Evolutionary conservation across 1,284 basidiomycete genomes (phyloP).

Genomic region (Pterulicium gracile): DNA sequence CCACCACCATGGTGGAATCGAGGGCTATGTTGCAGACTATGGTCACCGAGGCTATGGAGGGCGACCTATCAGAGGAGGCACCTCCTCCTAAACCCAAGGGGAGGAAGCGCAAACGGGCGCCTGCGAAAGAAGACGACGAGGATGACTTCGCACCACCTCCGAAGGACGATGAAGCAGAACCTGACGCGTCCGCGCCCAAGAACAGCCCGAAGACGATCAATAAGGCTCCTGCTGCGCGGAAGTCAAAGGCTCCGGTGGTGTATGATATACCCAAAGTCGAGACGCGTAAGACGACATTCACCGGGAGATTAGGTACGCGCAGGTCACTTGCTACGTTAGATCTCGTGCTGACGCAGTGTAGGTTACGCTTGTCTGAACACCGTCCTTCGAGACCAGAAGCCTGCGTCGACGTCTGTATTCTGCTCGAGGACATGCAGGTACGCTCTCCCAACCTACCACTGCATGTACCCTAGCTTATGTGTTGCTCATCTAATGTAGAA

Average conservation of each 20-base stretch:
- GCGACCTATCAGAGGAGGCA: background rate
- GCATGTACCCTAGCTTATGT: constrained; percentile 15
- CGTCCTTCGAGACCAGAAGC: constrained; percentile 60
- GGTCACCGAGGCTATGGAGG: background rate
- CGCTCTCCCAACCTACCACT: constrained; percentile 5
- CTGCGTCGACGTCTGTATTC: constrained; percentile 52
- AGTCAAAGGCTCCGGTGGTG: constrained; percentile 14
- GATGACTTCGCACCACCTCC: background rate
- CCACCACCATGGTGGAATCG: too few relatives aligned
- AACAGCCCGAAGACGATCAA: background rate
- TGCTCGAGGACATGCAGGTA: constrained; percentile 63
- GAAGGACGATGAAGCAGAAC: background rate
- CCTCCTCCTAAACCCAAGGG: background rate
- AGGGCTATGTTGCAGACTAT: background rate
- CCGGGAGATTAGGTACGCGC: constrained; percentile 57
- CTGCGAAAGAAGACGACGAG: background rate
- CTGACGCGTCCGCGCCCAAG: background rate
- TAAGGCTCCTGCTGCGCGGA: background rate
- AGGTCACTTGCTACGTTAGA: too few relatives aligned
- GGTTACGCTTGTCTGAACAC: constrained; percentile 83
- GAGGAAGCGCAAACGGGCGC: background rate
- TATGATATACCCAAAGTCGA: constrained; percentile 67
- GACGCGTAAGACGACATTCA: constrained; percentile 54
- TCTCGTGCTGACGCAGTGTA: constrained; percentile 9
- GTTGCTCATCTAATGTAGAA: too few relatives aligned